Percentiles rank a stretch among this genome's conserved stretches.
Conservation (phyloP, 805 yeast species). For the Brettanomyces sp. region DNA sequence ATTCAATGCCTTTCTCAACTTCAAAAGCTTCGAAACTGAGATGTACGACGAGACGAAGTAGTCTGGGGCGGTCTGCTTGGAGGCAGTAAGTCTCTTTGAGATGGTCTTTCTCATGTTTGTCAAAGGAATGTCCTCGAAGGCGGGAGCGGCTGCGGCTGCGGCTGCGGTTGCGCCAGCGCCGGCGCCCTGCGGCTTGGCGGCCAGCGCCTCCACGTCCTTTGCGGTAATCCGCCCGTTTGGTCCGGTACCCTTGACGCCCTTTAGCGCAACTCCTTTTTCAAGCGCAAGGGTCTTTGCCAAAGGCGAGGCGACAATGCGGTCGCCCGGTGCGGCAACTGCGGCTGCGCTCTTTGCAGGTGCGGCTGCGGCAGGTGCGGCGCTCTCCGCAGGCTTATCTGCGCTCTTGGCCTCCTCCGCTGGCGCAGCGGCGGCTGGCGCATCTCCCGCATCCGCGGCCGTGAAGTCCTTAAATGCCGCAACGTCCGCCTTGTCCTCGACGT, state of each 20-base stretch:
- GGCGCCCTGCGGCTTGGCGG: slow-evolving; percentile 27
- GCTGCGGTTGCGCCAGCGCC: slow-evolving; percentile 25
- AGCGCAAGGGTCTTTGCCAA: slow-evolving; percentile 87
- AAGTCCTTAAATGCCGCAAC: slow-evolving; percentile 84
- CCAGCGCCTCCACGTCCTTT: slow-evolving; percentile 66
- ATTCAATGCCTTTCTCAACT: slow-evolving; percentile 85
- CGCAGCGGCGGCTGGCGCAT: slow-evolving; percentile 24
- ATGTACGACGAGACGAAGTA: slow-evolving; percentile 84
- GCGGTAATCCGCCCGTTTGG: slow-evolving; percentile 92
- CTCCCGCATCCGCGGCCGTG: slow-evolving; percentile 75
- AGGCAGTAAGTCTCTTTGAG: slow-evolving; percentile 77
- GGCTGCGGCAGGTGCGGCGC: slow-evolving; percentile 22
- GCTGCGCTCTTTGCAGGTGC: slow-evolving; percentile 15
- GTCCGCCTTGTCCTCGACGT: slow-evolving; percentile 77
- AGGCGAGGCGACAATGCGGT: slow-evolving; percentile 89
- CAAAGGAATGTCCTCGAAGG: slow-evolving; percentile 77
- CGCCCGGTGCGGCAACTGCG: slow-evolving; percentile 34
- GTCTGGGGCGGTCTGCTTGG: slow-evolving; percentile 82
- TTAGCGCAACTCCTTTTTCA: slow-evolving; percentile 83
- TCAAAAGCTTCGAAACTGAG: slow-evolving; percentile 81
- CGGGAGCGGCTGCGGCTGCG: slow-evolving; percentile 33
- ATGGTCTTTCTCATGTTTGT: slow-evolving; percentile 90
- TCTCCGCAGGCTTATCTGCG: slow-evolving; percentile 20
- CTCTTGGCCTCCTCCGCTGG: slow-evolving; percentile 34
- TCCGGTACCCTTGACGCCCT: slow-evolving; percentile 83